A percentile compares a stretch with the other conserved stretches of the same genome.
These are phyloP conservation scores for Diaporthe citriasiana DNA, from an alignment of 2,329 filamentous ascomycete species.

Conservation along the genomic window DNA sequence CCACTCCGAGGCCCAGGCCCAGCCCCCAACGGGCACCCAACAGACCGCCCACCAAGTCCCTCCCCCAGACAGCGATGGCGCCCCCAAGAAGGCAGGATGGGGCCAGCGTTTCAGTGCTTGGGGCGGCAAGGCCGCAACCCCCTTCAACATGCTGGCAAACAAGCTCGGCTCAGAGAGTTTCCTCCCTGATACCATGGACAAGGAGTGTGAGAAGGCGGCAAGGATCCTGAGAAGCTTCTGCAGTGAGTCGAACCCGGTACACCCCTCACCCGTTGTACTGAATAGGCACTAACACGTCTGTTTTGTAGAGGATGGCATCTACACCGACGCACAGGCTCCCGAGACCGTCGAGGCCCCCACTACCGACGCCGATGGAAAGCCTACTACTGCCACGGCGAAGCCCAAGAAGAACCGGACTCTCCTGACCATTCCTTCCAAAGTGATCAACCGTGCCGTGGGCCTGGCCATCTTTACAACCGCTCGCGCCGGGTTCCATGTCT, in stretches of 20 bases:
- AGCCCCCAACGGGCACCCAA: not conserved
- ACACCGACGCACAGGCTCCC: conserved; percentile 53
- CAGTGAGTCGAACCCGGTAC: conserved; percentile 65
- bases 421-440: conserved; percentile 68
- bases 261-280: not conserved
- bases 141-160: conserved; percentile 86
- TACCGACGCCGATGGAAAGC: conserved; percentile 47
- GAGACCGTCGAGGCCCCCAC: conserved; percentile 45
- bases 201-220: conserved; percentile 92
- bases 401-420: conserved; percentile 62
- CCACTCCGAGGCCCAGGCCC: conserved; percentile 1
- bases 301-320: conserved; percentile 66
- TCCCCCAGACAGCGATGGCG: conserved; percentile 38
- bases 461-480: conserved; percentile 81
- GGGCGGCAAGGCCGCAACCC: conserved; percentile 70
- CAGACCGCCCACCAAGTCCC: conserved; percentile 39
- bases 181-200: conserved; percentile 87
- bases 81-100: conserved; percentile 43
- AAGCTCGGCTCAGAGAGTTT: conserved; percentile 88
- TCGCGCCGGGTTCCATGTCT: conserved; percentile 75
- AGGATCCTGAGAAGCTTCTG: conserved; percentile 88
- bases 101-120: conserved; percentile 50
- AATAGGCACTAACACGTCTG: conserved; percentile 43
- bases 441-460: conserved; percentile 76
- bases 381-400: conserved; percentile 49